These are phyloP conservation scores for Candida tammaniensis DNA, from an alignment of 805 yeast species.

Conservation along the genomic window DNA sequence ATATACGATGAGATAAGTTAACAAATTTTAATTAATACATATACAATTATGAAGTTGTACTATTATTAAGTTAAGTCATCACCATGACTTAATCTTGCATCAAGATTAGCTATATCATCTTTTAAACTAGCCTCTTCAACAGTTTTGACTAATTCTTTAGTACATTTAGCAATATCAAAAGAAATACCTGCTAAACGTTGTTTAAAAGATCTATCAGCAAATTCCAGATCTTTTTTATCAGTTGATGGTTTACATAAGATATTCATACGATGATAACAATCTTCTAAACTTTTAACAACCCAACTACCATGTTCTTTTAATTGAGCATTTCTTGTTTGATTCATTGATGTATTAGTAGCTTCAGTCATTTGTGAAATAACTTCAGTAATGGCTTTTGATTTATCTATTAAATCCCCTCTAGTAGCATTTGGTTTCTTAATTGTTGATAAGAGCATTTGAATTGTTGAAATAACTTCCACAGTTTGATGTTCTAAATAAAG, in stretches of 20 bases:
- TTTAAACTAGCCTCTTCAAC: constrained; percentile 92
- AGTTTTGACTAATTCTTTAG: constrained; percentile 92
- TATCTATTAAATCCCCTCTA: constrained; percentile 66
- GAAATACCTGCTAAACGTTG: constrained; percentile 95
- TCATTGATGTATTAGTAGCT: constrained; percentile 85
- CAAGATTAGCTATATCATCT: constrained; percentile 79
- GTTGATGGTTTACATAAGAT: constrained; percentile 52
- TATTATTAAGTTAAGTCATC: constrained; percentile 25
- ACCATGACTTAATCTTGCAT: constrained; percentile 52
- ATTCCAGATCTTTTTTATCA: constrained; percentile 48
- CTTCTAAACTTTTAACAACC: constrained; percentile 83
- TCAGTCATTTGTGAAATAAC: constrained; percentile 86
- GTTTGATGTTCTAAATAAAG: constrained; percentile 91
- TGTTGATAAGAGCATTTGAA: constrained; percentile 74
- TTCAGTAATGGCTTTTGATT: constrained; percentile 70
- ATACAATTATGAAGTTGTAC: constrained; percentile 2
- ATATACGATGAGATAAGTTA: constrained; percentile 19
- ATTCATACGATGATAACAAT: constrained; percentile 82
- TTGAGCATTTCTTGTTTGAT: constrained; percentile 79
- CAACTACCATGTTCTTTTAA: constrained; percentile 88
- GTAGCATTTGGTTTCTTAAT: constrained; percentile 76
- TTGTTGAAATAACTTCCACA: constrained; percentile 84
- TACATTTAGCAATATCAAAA: constrained; percentile 93
- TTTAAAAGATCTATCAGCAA: constrained; percentile 85
- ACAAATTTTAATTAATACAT: constrained; percentile 4